Base-by-base conservation (phyloP, 371 early-diverging fungal genomes). In the Mycotypha africana region DNA sequence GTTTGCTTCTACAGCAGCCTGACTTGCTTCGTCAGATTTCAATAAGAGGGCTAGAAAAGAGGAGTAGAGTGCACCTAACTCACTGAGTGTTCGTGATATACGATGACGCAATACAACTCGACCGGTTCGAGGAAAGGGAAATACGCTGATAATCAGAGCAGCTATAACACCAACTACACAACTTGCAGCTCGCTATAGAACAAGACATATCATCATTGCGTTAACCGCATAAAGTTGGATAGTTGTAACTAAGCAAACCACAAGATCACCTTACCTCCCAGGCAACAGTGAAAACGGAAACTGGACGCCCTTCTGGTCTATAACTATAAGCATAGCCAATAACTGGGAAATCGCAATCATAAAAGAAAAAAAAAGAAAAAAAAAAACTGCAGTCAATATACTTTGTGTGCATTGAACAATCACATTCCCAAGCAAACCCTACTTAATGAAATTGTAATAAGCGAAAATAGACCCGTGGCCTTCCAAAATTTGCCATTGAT, bases 391-490 rank as follows among this genome's bases (percentile, higher is more conserved):
- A n/a, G n/a, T n/a, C n/a, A n/a, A n/a, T n/a, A n/a, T n/a, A n/a
- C n/a, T n/a, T n/a, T n/a, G n/a, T n/a, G n/a, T n/a, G n/a, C n/a
- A n/a, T n/a, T n/a, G n/a, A n/a, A n/a, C n/a, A n/a, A n/a, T n/a
- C n/a, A n/a, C n/a, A n/a, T n/a, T 7, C 23, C 30, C 19, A 38
- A n/a, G 14, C 17, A 38, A 31, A 19, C 8, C 73, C 62, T 69
- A 73, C 73, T 69, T 24, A 73, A 37, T 3, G 73, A 62, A 4
- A 60, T 58, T 20, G 73, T 73, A 28, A 73, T 64, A 26, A 73
- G 33, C 1, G 62, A 54, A 35, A 73, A 73, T 14, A 66, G 56
- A 7, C 73, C 73, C 2, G 69, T 62, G 14, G 67, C 57, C 17
- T 56, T 56, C 69, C 69, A 73, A 44, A 73, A 73, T 25, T 61